Base-by-base conservation (phyloP, 2,329 filamentous ascomycete species). In the Cytospora paraplurivora region DNA sequence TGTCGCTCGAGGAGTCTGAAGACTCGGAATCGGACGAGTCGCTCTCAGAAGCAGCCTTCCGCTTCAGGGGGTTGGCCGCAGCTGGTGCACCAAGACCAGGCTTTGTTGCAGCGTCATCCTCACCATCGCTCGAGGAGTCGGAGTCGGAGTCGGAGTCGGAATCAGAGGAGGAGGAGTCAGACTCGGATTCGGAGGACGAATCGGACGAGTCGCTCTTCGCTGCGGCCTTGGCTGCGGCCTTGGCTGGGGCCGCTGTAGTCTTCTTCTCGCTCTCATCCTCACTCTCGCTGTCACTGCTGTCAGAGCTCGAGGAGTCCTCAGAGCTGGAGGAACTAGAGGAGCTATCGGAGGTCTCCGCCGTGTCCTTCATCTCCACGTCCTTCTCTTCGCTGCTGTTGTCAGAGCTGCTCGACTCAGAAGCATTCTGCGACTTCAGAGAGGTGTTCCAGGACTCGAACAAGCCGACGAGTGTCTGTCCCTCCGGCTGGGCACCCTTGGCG, bases 381-480 rank as follows among this genome's bases (percentile, higher is more conserved):
- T 51, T 33, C 15, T 59, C 52, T n/a, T 49, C 35, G 52, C 60
- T 65, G 15, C 37, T 41, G 59, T 69, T 72, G 58, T 69, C 72
- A 35, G 68, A 72, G 69, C 70, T 74, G 49, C 70, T 69, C 51
- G 69, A 68, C 19, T 55, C 63, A 19, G 71, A 66, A 3, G 70
- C 72, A 49, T 67, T 69, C 13, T 69, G 68, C 59, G 75, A 73
- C 67, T 71, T 75, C 27, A 74, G 68, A 44, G 76, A 73, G 17
- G 77, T 73, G 70, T 82, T 76, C 83, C 84, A 86, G 21, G 75
- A 72, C 69, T 81, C 74, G 70, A 81, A 86, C 38, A 86, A 75
- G 47, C 76, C 76, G 41, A 81, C 78, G 1, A 87, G 78, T 4
- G 81, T 61, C 72, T 72, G 12, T 59, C 62, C 55, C 70, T 70